Evolutionary conservation across 2,329 filamentous ascomycete genomes (phyloP).

Genomic region (Xylariomycetidae sp.): DNA sequence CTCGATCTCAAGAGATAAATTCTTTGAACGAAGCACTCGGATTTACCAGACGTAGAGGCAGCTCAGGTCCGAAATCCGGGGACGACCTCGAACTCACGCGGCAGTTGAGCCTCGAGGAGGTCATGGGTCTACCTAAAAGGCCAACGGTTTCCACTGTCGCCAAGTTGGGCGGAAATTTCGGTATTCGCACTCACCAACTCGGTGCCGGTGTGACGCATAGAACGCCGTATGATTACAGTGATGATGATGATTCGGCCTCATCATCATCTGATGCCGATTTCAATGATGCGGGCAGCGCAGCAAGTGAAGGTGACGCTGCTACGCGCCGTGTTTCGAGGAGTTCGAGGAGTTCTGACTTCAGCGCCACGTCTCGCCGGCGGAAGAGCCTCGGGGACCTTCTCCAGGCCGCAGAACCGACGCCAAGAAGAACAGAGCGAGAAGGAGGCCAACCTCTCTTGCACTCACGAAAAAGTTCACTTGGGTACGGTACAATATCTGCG

Average conservation of each 20-base stretch:
- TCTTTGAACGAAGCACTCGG: conserved; percentile 39
- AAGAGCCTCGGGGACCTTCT: conserved; percentile 37
- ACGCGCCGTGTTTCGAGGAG: no score
- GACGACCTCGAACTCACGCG: conserved; percentile 18
- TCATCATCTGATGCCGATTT: conserved; percentile 26
- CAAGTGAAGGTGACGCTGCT: conserved; percentile 36
- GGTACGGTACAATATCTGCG: conserved; percentile 22
- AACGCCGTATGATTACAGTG: conserved; percentile 13
- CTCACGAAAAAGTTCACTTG: conserved; percentile 8
- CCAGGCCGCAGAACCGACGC: conserved; percentile 18
- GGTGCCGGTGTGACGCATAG: conserved; percentile 31
- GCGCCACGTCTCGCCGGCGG: conserved; percentile 22
- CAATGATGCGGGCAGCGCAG: conserved; percentile 32
- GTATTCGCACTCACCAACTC: conserved; percentile 71
- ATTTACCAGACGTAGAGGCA: conserved; percentile 33
- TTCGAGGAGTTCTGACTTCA: conserved; percentile 23
- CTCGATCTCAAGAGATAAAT: conserved; percentile 36
- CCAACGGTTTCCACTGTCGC: conserved; percentile 46
- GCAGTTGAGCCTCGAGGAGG: conserved; percentile 47
- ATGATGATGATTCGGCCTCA: conserved; percentile 15
- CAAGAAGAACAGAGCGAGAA: conserved; percentile 21
- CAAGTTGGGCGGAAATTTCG: conserved; percentile 59
- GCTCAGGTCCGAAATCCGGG: conserved; percentile 36
- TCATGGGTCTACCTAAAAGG: conserved; percentile 56
- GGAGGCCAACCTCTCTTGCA: conserved; percentile 10